Conservation (phyloP, 2,329 filamentous ascomycete species). For the Pseudogymnoascus sp. region DNA sequence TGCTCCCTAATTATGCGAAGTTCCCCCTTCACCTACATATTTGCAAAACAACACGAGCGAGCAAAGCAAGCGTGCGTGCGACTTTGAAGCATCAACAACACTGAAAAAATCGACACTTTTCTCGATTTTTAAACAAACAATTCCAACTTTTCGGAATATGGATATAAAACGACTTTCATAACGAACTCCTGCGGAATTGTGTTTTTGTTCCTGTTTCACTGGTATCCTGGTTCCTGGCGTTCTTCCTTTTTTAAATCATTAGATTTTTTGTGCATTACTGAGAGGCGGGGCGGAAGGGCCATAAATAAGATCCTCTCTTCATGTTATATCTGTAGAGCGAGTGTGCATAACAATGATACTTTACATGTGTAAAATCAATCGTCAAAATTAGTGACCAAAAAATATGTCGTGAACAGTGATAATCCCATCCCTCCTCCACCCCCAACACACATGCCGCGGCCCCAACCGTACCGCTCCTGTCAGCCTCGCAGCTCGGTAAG, state of each 20-base stretch:
- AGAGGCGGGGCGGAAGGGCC: background rate
- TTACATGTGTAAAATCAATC: background rate
- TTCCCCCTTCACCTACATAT: background rate
- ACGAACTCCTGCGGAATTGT: slow-evolving; percentile 2
- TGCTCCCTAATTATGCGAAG: slow-evolving; percentile 7
- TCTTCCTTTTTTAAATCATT: background rate
- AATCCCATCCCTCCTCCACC: background rate
- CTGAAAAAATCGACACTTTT: background rate
- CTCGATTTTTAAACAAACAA: background rate
- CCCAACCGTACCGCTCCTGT: background rate
- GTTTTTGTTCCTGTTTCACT: background rate
- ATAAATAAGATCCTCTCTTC: slow-evolving; percentile 8
- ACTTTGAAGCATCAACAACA: background rate
- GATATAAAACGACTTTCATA: slow-evolving; percentile 9
- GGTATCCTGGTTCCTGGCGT: background rate
- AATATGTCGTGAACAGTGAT: background rate
- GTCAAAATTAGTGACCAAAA: background rate
- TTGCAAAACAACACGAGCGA: background rate
- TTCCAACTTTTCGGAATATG: slow-evolving; percentile 6
- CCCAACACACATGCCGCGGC: background rate
- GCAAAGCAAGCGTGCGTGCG: slow-evolving; percentile 5
- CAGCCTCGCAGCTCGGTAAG: slow-evolving; percentile 3
- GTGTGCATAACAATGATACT: slow-evolving; percentile 8
- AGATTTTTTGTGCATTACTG: background rate
- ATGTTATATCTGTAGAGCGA: slow-evolving; percentile 7